These are phyloP conservation scores for Opeltia flavorubescens DNA, from an alignment of 495 filamentous ascomycete genomes.

Conservation along the genomic window DNA sequence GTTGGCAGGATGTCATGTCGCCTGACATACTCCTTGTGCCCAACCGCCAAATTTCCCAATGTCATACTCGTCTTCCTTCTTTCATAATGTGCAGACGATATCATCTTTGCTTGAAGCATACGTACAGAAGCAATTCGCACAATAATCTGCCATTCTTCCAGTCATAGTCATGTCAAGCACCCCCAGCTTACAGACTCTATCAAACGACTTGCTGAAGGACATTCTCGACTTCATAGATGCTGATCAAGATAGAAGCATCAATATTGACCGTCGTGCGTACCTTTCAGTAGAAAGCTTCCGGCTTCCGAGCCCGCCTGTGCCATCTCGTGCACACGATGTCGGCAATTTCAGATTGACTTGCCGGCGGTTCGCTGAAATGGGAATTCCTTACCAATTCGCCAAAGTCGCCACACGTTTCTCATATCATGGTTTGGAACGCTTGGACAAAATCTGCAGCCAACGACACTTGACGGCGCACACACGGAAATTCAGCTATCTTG, in stretches of 20 bases:
- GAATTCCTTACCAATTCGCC: constrained; percentile 44
- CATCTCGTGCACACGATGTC: constrained; percentile 28
- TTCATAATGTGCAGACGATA: not conserved
- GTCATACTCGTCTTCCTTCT: not conserved
- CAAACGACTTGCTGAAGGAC: constrained; percentile 46
- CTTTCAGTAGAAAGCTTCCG: constrained; percentile 42
- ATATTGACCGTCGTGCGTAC: constrained; percentile 34
- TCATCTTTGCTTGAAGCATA: not conserved
- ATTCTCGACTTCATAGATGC: constrained; percentile 40
- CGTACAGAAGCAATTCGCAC: too few species aligned
- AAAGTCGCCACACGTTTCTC: constrained; percentile 49
- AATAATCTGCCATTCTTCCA: too few species aligned
- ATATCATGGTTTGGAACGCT: constrained; percentile 36
- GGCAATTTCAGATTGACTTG: constrained; percentile 44
- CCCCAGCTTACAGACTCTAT: constrained; percentile 34
- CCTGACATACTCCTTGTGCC: constrained; percentile 13
- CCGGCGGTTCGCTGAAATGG: constrained; percentile 45
- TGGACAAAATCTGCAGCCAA: constrained; percentile 34
- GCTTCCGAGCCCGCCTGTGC: constrained; percentile 25
- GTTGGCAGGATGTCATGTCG: constrained; percentile 16
- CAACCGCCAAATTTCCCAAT: not conserved
- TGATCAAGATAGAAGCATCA: constrained; percentile 31
- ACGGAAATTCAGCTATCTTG: constrained; percentile 56
- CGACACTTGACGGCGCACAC: constrained; percentile 45
- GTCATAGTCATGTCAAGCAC: constrained; percentile 12